Evolutionary conservation across 495 filamentous ascomycete genomes (phyloP).

Genomic region (Amorphotheca resinae): DNA sequence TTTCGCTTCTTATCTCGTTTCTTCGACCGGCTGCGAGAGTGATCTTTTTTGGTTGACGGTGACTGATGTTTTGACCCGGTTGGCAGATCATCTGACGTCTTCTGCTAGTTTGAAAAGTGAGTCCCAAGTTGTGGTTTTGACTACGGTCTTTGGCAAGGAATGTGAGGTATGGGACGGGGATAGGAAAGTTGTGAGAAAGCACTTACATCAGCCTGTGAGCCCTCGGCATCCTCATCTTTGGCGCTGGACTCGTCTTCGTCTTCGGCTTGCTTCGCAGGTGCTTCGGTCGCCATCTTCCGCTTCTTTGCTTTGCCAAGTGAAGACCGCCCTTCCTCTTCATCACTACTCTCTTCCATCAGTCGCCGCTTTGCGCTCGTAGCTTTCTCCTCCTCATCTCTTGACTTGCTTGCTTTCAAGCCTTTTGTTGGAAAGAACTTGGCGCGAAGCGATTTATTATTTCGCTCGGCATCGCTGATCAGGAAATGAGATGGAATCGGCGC

Average conservation of each 20-base stretch:
- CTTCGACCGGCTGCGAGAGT: background rate
- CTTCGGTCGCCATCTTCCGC: slow-evolving; percentile 11
- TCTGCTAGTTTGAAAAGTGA: background rate
- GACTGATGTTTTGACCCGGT: background rate
- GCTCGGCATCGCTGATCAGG: slow-evolving; percentile 25
- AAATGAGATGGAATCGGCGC: slow-evolving; percentile 30
- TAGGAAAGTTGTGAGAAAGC: background rate
- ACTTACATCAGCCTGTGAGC: background rate
- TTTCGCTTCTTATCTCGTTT: background rate
- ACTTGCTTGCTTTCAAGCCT: slow-evolving; percentile 17
- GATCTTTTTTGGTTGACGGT: background rate
- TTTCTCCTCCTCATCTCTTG: slow-evolving; percentile 22
- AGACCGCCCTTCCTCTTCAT: slow-evolving; percentile 44
- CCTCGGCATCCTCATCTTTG: background rate
- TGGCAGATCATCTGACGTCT: background rate
- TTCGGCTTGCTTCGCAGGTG: background rate
- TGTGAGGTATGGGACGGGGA: background rate
- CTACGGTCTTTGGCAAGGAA: background rate
- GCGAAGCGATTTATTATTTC: slow-evolving; percentile 27
- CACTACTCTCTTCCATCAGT: slow-evolving; percentile 20
- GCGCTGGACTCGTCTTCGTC: background rate
- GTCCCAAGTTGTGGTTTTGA: background rate
- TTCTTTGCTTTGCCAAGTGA: slow-evolving; percentile 37
- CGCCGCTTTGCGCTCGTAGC: slow-evolving; percentile 19
- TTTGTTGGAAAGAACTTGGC: slow-evolving; percentile 27